These are phyloP conservation scores for Globisporangium recalcitrans DNA, from an alignment of 352 stramenopile genomes.

Conservation along the genomic window DNA sequence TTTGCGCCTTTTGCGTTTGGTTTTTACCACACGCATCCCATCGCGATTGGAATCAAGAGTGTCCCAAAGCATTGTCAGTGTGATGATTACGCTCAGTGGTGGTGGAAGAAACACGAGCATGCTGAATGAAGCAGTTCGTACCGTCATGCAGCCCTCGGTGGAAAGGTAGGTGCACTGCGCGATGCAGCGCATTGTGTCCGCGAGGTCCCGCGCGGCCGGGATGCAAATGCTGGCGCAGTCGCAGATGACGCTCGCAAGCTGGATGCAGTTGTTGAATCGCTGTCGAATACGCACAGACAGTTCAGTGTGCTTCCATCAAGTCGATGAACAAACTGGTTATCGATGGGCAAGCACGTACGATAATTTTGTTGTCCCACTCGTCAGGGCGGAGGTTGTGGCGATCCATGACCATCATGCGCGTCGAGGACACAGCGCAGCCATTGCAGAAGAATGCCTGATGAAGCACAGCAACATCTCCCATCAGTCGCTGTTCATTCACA, in stretches of 20 bases:
- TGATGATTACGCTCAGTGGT: background rate
- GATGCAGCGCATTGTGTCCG: conserved; percentile 83
- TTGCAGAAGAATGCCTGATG: conserved; percentile 76
- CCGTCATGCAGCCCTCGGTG: conserved; percentile 92
- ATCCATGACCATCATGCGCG: conserved; percentile 89
- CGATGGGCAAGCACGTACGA: conserved; percentile 43
- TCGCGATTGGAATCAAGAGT: background rate
- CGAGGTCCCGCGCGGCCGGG: conserved; percentile 51
- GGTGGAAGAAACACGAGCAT: background rate
- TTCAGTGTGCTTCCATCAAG: background rate
- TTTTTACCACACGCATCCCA: background rate
- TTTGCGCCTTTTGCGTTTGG: conserved; percentile 50
- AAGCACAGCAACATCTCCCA: background rate
- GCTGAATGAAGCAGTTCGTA: conserved; percentile 11
- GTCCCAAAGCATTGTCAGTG: background rate
- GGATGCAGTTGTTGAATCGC: conserved; percentile 93
- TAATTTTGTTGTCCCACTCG: conserved; percentile 92
- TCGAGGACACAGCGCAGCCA: conserved; percentile 87
- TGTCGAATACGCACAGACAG: conserved; percentile 15
- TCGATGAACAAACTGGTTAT: no score
- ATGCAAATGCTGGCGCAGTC: conserved; percentile 76
- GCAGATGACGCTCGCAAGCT: conserved; percentile 69
- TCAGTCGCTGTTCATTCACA: background rate
- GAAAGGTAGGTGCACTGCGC: conserved; percentile 90
- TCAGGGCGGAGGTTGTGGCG: conserved; percentile 87